phyloP scores from a whole-genome alignment of 805 yeast genomes.

The Candida silvicultrix region DNA sequence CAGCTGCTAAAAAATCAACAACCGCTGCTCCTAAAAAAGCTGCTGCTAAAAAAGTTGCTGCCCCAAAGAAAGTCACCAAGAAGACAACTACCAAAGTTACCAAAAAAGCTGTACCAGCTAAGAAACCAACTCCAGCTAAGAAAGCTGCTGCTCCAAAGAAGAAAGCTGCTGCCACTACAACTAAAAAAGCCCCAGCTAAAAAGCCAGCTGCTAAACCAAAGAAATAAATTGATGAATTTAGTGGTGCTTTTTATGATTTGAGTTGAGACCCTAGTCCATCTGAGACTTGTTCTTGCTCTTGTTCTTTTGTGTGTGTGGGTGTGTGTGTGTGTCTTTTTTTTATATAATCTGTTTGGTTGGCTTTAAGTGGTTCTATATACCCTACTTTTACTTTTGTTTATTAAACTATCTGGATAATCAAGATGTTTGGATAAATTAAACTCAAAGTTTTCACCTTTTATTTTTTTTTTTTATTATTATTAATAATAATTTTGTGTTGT shows the following conservation, averaged over 20 bases:
- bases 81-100: conserved; percentile 23
- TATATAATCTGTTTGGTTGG: no score
- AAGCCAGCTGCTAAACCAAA: conserved; percentile 7
- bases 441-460: no score
- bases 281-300: no score
- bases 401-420: no score
- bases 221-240: conserved; percentile 5
- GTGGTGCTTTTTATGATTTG: no score
- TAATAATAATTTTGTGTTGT: no score
- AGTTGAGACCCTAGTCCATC: no score
- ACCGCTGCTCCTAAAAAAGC: conserved; percentile 15
- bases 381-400: background rate
- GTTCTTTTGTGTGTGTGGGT: no score
- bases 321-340: no score
- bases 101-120: conserved; percentile 15
- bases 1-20: conserved; percentile 22
- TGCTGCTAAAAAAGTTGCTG: conserved; percentile 15
- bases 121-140: conserved; percentile 14
- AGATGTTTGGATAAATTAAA: no score
- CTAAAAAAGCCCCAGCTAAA: conserved; percentile 23
- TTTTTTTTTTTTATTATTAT: no score
- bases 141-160: conserved; percentile 22
- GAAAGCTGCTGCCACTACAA: conserved; percentile 9
- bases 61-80: conserved; percentile 20
- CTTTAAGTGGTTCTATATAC: no score